Base-by-base conservation (phyloP, 768 basidiomycete species). In the Trametes cingulata region DNA sequence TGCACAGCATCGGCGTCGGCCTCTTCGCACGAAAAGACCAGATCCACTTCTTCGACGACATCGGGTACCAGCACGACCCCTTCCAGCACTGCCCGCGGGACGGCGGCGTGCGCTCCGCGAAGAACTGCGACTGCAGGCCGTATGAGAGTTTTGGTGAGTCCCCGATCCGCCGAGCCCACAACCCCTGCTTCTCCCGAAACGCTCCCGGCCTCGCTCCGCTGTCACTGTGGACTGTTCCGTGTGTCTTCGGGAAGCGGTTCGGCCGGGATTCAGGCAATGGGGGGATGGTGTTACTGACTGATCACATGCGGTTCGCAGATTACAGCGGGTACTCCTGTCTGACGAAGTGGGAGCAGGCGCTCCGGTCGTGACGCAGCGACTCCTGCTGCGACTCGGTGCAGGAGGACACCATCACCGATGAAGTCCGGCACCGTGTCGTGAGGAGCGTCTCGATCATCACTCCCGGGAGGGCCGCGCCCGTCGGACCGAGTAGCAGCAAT, bases 41-140 rank as follows among this genome's bases (percentile, higher is more conserved):
- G 72, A 80, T 91, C 40, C 87, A 90, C 67, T 91, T 86, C 76
- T 91, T 90, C 73, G 75, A 84, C 50, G 85, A 90, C 66, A 90
- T 92, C 42, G 89, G 88, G 17, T 80, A 79, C 68, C 72, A 78
- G 61, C 84, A 86, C 67, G 76, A 80, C 53, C 81, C 80, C 6
- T 84, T 80, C 73, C 81, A 77, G 63, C 83, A 84, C 68, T 82
- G 85, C 69, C 76, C 77, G 1, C 63, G 69, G 43, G 74, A 71
- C 27, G 58, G 67, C 6, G 68, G 62, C 35, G 60, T 67, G 37
- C 83, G 82, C 39, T 74, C 65, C 70, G 41, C 66, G 72, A 40
- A 77, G 78, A 77, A 75, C 55, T 85, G 83, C 62, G 71, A 74
- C 67, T 85, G 83, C 68, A 78, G 83, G 67, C 77, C 73, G 4